Conservation (phyloP, 345 rosid species). For the Erysimum cheiranthoides region DNA sequence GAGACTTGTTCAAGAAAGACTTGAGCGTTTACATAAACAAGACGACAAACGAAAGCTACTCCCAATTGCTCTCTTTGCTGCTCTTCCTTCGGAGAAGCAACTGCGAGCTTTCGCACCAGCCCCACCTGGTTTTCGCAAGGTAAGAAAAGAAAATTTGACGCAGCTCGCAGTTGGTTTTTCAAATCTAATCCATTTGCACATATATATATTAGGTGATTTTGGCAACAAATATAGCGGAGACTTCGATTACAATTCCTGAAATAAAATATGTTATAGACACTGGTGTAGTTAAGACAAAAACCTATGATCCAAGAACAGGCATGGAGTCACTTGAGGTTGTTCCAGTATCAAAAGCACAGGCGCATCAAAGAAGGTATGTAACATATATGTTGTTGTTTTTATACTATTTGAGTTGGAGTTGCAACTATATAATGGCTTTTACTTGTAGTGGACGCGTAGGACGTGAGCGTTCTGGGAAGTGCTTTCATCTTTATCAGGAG, state of each 20-base stretch:
- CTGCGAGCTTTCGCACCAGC: constrained; percentile 78
- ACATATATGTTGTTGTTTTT: not conserved
- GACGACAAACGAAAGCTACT: constrained; percentile 52
- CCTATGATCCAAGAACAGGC: constrained; percentile 81
- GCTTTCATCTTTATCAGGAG: constrained; percentile 92
- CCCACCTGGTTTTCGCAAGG: constrained; percentile 80
- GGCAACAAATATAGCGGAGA: constrained; percentile 96
- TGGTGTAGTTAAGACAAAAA: constrained; percentile 86
- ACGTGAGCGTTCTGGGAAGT: constrained; percentile 94
- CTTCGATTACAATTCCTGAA: constrained; percentile 93
- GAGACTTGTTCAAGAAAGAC: constrained; percentile 67
- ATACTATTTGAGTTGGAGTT: no score
- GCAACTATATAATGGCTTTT: constrained; percentile 15
- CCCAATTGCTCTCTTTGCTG: constrained; percentile 73
- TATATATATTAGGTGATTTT: constrained; percentile 66
- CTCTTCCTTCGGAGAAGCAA: constrained; percentile 94
- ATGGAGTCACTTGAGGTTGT: constrained; percentile 79
- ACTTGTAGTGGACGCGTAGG: constrained; percentile 90
- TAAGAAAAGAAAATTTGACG: constrained; percentile 37
- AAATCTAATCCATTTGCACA: not conserved
- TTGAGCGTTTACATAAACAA: constrained; percentile 64
- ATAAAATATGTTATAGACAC: constrained; percentile 93
- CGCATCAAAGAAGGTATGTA: constrained; percentile 84
- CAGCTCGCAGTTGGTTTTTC: not conserved
- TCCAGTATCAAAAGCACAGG: constrained; percentile 90